Evolutionary conservation across 768 basidiomycete genomes (phyloP).

Genomic region (Coprinopsis marcescibilis): DNA sequence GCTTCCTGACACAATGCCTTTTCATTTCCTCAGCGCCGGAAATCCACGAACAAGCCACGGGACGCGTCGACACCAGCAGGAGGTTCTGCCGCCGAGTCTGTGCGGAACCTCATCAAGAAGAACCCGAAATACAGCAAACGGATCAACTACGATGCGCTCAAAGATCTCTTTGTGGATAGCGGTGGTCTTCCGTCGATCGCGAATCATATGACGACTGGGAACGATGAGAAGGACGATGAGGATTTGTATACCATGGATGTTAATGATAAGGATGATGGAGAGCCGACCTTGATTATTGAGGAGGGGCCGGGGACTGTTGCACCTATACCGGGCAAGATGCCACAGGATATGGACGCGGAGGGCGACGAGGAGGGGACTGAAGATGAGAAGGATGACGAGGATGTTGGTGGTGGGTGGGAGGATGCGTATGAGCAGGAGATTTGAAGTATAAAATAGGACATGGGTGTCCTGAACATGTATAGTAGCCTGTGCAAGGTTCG

Average conservation of each 20-base stretch:
- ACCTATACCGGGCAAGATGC: conserved; percentile 18
- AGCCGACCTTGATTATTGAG: conserved; percentile 39
- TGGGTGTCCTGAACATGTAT: too few species aligned
- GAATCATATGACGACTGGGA: conserved; percentile 18
- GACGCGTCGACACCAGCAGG: conserved; percentile 70
- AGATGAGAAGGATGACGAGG: conserved; percentile 46
- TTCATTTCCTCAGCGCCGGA: conserved; percentile 53
- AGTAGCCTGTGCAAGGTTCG: too few species aligned
- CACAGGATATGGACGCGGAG: conserved; percentile 27
- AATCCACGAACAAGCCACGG: conserved; percentile 54
- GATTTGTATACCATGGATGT: conserved; percentile 33
- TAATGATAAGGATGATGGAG: conserved; percentile 15
- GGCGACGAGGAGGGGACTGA: conserved; percentile 44
- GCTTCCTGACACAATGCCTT: neutral
- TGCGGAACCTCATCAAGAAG: conserved; percentile 74
- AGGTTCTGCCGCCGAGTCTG: conserved; percentile 69
- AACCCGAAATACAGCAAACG: conserved; percentile 85
- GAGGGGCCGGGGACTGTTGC: conserved; percentile 29
- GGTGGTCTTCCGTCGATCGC: conserved; percentile 24
- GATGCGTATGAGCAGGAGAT: conserved; percentile 74
- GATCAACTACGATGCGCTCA: conserved; percentile 90
- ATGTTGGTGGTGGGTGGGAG: conserved; percentile 37
- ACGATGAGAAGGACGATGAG: conserved; percentile 41
- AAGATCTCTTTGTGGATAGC: conserved; percentile 63
- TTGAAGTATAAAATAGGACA: conserved; percentile 19